A percentile compares a stretch with the other conserved stretches of the same genome.
Evolutionary conservation across 768 basidiomycete genomes (phyloP).

Genomic region (Porpolomopsis calyptriformis): DNA sequence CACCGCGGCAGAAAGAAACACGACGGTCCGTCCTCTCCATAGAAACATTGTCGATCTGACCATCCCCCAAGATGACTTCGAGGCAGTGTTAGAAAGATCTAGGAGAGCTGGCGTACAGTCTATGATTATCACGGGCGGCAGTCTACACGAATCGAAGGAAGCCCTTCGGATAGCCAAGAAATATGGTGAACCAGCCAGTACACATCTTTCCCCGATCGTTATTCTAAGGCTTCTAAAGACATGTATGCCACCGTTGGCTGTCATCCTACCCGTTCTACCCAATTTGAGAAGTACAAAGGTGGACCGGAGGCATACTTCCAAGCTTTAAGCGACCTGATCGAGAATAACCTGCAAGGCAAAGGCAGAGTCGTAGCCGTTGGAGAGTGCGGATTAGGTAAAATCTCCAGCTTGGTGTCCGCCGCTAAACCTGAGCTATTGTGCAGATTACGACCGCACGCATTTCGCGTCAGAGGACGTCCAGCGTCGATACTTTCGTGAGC

Average conservation of each 20-base stretch:
- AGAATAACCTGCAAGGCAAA: slow-evolving; percentile 34
- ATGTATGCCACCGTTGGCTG: slow-evolving; percentile 69
- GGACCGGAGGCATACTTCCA: slow-evolving; percentile 54
- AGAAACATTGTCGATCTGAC: not conserved
- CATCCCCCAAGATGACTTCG: slow-evolving; percentile 47
- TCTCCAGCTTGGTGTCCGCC: not conserved
- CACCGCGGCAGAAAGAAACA: slow-evolving; percentile 43
- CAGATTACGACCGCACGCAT: slow-evolving; percentile 71
- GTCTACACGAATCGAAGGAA: slow-evolving; percentile 48
- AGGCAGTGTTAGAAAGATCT: slow-evolving; percentile 45
- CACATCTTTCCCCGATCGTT: slow-evolving; percentile 1
- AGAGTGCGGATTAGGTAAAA: slow-evolving; percentile 67
- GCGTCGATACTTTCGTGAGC: slow-evolving; percentile 50
- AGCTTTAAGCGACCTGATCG: slow-evolving; percentile 46
- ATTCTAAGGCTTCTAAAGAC: slow-evolving; percentile 27
- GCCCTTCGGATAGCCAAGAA: slow-evolving; percentile 53
- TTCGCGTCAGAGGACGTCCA: slow-evolving; percentile 54
- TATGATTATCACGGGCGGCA: slow-evolving; percentile 72
- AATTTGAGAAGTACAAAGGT: slow-evolving; percentile 48
- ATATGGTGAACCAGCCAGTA: slow-evolving; percentile 29
- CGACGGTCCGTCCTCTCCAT: slow-evolving; percentile 25
- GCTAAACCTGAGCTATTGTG: not conserved
- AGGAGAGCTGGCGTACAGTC: slow-evolving; percentile 49
- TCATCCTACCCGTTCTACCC: slow-evolving; percentile 65
- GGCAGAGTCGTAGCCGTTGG: slow-evolving; percentile 65